Conservation (phyloP, 2,329 filamentous ascomycete species). For the Ophiosphaerella korrae region DNA sequence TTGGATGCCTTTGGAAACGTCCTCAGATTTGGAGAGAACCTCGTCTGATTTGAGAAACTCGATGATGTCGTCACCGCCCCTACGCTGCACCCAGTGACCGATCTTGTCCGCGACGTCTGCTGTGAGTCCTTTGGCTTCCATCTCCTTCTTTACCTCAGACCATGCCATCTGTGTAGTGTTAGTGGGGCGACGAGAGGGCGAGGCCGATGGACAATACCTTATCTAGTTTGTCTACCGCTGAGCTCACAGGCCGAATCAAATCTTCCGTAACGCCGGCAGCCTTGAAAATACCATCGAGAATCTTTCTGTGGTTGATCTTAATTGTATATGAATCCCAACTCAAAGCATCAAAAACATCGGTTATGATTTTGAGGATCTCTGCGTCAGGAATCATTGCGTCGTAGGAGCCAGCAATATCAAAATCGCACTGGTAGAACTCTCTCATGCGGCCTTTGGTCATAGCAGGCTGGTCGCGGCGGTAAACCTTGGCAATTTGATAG, state of each 20-base stretch:
- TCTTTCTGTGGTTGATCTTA: slow-evolving; percentile 94
- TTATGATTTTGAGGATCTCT: slow-evolving; percentile 82
- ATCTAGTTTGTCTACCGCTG: slow-evolving; percentile 94
- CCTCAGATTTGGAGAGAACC: slow-evolving; percentile 59
- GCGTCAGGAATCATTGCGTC: slow-evolving; percentile 92
- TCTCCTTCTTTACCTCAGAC: slow-evolving; percentile 88
- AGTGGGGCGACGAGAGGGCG: slow-evolving; percentile 3
- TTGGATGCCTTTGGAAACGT: slow-evolving; percentile 75
- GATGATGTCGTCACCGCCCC: slow-evolving; percentile 76
- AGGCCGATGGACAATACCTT: slow-evolving; percentile 59
- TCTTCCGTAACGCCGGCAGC: slow-evolving; percentile 87
- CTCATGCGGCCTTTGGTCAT: slow-evolving; percentile 92
- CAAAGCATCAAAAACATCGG: slow-evolving; percentile 82
- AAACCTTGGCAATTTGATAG: slow-evolving; percentile 95
- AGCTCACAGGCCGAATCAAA: slow-evolving; percentile 87
- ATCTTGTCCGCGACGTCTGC: slow-evolving; percentile 82
- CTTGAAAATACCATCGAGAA: slow-evolving; percentile 89
- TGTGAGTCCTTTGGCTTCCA: slow-evolving; percentile 89
- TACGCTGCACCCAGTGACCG: slow-evolving; percentile 79
- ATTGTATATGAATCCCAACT: slow-evolving; percentile 80
- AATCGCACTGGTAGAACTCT: slow-evolving; percentile 97
- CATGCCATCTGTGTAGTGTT: slow-evolving; percentile 62
- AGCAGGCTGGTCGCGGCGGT: slow-evolving; percentile 74
- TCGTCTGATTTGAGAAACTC: slow-evolving; percentile 34
- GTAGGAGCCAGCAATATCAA: slow-evolving; percentile 84